Percentiles rank a stretch among this genome's conserved stretches.
Evolutionary conservation across 495 filamentous ascomycete genomes (phyloP).

Genomic region (Xylaria scruposa): DNA sequence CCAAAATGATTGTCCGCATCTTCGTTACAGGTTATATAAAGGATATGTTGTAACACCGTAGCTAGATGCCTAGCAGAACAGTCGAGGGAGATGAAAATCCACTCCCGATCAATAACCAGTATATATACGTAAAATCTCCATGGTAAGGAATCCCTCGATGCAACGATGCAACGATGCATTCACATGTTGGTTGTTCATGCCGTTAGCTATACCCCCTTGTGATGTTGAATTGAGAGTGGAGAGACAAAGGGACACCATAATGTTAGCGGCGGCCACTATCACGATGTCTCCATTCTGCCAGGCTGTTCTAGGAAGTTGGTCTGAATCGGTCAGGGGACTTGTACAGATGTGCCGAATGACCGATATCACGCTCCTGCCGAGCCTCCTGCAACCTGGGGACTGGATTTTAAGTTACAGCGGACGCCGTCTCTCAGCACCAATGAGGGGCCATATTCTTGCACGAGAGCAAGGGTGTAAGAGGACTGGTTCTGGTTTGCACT

Average conservation of each 20-base stretch:
- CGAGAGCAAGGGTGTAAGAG: not conserved
- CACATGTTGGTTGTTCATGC: slow-evolving; percentile 22
- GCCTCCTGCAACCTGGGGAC: not conserved
- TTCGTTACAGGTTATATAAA: not conserved
- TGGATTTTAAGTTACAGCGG: slow-evolving; percentile 1
- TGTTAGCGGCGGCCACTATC: slow-evolving; percentile 20
- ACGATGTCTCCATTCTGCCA: slow-evolving; percentile 20
- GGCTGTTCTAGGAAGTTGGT: slow-evolving; percentile 19
- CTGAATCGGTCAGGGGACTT: slow-evolving; percentile 23
- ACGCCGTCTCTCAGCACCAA: not conserved
- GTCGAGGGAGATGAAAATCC: not conserved
- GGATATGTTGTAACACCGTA: not conserved
- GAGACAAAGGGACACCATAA: slow-evolving; percentile 10
- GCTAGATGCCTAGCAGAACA: not conserved
- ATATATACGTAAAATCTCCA: slow-evolving; percentile 6
- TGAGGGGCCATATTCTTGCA: slow-evolving; percentile 1
- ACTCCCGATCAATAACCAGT: not conserved
- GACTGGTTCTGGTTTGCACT: not conserved
- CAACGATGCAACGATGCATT: slow-evolving; percentile 2
- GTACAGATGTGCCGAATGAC: slow-evolving; percentile 16
- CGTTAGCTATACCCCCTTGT: slow-evolving; percentile 5
- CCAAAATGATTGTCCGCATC: slow-evolving; percentile 19
- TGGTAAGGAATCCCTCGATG: not conserved
- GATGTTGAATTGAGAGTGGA: slow-evolving; percentile 19
- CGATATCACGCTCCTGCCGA: slow-evolving; percentile 14